Evolutionary conservation across 1,284 basidiomycete species (phyloP).

Genomic region (Earliella scabrosa): DNA sequence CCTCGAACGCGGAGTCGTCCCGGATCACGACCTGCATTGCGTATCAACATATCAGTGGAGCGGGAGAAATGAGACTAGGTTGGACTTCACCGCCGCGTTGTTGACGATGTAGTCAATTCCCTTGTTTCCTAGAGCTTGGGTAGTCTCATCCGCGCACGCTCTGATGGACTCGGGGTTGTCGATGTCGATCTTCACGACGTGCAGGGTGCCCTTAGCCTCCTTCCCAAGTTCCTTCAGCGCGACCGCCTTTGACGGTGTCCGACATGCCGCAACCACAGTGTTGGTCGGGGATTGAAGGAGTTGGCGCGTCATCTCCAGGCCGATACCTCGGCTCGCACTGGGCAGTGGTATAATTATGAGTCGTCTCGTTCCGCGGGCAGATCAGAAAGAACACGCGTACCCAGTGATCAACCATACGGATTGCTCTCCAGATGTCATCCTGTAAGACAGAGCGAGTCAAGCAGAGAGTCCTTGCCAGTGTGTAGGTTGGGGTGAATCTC

Average conservation of each 20-base stretch:
- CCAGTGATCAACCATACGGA: too few species aligned
- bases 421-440: too few species aligned
- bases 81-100: too few species aligned
- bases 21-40: not conserved
- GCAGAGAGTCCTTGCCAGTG: too few species aligned
- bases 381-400: too few species aligned
- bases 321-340: conserved; percentile 36
- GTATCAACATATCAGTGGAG: too few species aligned
- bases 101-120: not conserved
- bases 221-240: conserved; percentile 30
- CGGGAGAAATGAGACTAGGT: too few species aligned
- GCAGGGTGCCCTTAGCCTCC: conserved; percentile 29
- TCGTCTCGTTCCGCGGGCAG: too few species aligned
- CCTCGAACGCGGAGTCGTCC: conserved; percentile 29
- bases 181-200: conserved; percentile 41
- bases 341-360: too few species aligned
- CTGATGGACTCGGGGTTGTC: conserved; percentile 31
- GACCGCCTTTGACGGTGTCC: conserved; percentile 35
- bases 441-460: too few species aligned
- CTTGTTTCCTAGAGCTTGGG: not conserved
- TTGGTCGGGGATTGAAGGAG: conserved; percentile 36
- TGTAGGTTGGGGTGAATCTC: too few species aligned
- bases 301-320: conserved; percentile 41
- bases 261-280: conserved; percentile 42
- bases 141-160: not conserved